Conservation (phyloP, 148 eudicot species). For the Rhododendron henanense region DNA sequence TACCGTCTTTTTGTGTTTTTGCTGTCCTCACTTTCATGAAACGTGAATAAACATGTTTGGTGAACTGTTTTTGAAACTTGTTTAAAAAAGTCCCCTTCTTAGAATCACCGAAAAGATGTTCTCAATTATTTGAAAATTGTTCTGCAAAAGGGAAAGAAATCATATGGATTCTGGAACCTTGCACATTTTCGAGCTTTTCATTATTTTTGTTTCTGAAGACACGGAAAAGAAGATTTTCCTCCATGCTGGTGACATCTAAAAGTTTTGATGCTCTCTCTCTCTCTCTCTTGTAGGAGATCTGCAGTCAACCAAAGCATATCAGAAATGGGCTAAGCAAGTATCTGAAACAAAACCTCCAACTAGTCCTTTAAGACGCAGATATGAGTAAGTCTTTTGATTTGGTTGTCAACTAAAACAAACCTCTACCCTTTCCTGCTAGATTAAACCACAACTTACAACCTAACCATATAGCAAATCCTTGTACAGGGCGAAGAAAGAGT, state of each 20-base stretch:
- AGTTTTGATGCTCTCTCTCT: background rate
- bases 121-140: background rate
- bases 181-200: background rate
- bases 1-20: background rate
- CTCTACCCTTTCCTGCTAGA: background rate
- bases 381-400: slow-evolving; percentile 43
- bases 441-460: background rate
- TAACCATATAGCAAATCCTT: background rate
- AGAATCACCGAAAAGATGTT: background rate
- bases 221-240: background rate
- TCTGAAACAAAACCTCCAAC: slow-evolving; percentile 82
- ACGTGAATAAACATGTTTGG: background rate
- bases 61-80: background rate
- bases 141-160: background rate
- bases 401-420: background rate
- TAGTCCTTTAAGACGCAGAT: slow-evolving; percentile 61
- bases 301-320: slow-evolving; percentile 74
- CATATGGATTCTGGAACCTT: background rate
- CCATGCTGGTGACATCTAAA: background rate
- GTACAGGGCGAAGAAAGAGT: slow-evolving; percentile 54
- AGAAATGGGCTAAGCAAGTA: slow-evolving; percentile 83
- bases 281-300: slow-evolving; percentile 47
- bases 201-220: background rate
- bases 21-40: background rate
- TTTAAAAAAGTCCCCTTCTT: background rate